These are phyloP conservation scores for Trypethelium eluteriae DNA, from an alignment of 495 filamentous ascomycete species.

Conservation along the genomic window DNA sequence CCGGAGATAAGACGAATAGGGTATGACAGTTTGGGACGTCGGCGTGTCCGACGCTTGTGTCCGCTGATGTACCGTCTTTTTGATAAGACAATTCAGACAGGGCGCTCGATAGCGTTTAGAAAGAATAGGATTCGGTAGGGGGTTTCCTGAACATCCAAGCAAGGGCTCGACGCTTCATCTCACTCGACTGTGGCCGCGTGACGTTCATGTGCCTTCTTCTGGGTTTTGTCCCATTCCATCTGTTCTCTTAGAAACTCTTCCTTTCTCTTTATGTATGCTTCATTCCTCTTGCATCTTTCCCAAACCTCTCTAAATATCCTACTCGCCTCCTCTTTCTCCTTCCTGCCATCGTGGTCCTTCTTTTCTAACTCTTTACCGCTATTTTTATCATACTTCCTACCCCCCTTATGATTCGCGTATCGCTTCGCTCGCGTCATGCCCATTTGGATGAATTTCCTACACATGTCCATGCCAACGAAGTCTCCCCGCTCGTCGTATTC, in stretches of 20 bases:
- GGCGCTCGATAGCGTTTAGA: background rate
- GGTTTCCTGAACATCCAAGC: background rate
- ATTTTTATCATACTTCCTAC: constrained; percentile 40
- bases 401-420: constrained; percentile 46
- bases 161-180: background rate
- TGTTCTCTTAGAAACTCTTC: constrained; percentile 37
- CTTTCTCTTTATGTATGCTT: constrained; percentile 38
- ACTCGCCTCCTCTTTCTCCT: constrained; percentile 32
- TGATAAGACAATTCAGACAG: too few relatives aligned
- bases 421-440: constrained; percentile 46
- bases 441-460: constrained; percentile 49
- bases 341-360: constrained; percentile 25
- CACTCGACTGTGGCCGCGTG: background rate
- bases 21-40: too few relatives aligned
- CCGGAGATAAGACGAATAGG: too few relatives aligned
- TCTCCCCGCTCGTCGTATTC: constrained; percentile 39
- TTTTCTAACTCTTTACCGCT: constrained; percentile 26
- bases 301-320: constrained; percentile 38
- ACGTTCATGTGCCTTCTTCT: constrained; percentile 12
- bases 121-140: background rate
- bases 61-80: too few relatives aligned
- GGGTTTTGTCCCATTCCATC: constrained; percentile 35
- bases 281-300: constrained; percentile 37
- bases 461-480: constrained; percentile 50
- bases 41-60: too few relatives aligned